phyloP scores from a whole-genome alignment of 1,139 yeast species.

The Diutina sp. region DNA sequence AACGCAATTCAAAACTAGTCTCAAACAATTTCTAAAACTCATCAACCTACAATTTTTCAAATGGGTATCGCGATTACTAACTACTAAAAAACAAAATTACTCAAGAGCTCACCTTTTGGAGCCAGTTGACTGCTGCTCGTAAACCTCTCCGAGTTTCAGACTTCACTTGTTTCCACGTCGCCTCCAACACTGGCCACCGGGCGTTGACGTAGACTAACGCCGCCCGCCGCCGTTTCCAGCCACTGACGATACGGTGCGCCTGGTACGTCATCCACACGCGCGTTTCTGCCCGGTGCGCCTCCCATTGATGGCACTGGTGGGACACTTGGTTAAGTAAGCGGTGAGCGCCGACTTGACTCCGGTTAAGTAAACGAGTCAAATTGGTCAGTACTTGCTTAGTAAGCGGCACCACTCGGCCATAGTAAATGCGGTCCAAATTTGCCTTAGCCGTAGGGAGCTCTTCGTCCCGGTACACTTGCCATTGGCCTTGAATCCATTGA shows the following conservation, averaged over 20 bases:
- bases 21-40: too few species aligned
- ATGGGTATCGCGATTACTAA: too few species aligned
- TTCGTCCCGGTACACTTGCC: not conserved
- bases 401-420: not conserved
- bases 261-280: not conserved
- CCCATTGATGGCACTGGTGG: not conserved
- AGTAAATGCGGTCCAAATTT: not conserved
- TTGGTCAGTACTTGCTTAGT: not conserved
- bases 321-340: not conserved
- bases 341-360: not conserved
- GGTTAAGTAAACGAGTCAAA: not conserved
- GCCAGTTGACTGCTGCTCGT: not conserved
- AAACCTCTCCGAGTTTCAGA: not conserved
- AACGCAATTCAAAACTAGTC: too few species aligned
- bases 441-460: not conserved
- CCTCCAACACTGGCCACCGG: not conserved
- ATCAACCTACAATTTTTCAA: too few species aligned
- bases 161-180: not conserved
- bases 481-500: not conserved
- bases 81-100: too few species aligned
- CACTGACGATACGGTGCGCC: not conserved
- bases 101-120: not conserved
- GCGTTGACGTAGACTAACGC: not conserved
- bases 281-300: not conserved
- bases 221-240: not conserved